These are phyloP conservation scores for Ceratocystis alfenasii DNA, from an alignment of 2,329 filamentous ascomycete species.

Conservation along the genomic window DNA sequence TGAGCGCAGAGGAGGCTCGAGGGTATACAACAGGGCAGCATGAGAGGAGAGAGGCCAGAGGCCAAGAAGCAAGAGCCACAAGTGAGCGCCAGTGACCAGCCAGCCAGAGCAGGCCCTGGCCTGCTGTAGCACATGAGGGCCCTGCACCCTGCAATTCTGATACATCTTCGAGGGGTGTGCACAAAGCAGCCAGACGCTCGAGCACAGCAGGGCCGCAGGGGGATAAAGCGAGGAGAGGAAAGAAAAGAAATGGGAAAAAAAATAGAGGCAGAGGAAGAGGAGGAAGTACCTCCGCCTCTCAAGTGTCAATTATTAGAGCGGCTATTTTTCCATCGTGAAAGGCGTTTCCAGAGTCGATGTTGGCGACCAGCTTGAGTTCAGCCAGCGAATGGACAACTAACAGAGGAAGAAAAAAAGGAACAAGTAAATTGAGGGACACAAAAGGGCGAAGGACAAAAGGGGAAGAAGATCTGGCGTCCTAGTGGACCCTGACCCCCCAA, in stretches of 20 bases:
- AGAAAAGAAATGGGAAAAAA: not conserved
- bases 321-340: not conserved
- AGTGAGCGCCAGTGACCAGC: not conserved
- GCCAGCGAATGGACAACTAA: not conserved
- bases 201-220: not conserved
- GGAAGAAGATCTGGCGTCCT: not conserved
- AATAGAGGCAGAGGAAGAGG: not conserved
- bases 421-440: not conserved
- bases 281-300: not conserved
- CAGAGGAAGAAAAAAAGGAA: not conserved
- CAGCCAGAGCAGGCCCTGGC: not conserved
- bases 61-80: not conserved
- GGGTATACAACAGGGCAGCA: not conserved
- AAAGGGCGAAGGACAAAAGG: not conserved
- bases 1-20: no score
- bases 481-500: not conserved
- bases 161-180: constrained; percentile 4
- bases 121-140: constrained; percentile 1
- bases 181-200: constrained; percentile 6
- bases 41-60: not conserved
- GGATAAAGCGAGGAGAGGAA: not conserved
- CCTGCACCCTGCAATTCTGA: constrained; percentile 7
- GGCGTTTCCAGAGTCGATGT: not conserved
- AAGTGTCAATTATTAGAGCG: not conserved
- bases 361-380: not conserved